Evolutionary conservation across 192 early-diverging fungal species (phyloP), one percentile per base, ranked within the genome.

Genomic region (Chytriomyces hyalinus): DNA sequence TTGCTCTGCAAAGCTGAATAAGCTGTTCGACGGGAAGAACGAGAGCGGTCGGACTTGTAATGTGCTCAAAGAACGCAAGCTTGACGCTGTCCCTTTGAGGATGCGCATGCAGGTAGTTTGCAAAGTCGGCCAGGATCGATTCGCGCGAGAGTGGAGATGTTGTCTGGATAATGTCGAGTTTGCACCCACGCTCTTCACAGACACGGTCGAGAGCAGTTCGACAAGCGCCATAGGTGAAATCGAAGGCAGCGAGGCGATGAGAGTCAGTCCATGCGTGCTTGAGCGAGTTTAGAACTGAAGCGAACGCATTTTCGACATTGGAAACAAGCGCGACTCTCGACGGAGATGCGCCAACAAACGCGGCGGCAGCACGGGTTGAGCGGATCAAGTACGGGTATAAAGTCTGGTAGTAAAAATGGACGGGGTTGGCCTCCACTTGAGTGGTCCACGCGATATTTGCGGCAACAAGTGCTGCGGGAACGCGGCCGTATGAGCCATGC

Each of bases 241-340:
- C 80, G 47, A 82, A 82, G n/a, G 78, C 80, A 45, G 75, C 66
- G 3, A 84, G 65, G 65, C 44, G 61, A 61, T 74, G 43, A 45
- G 11, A 6, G 36, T 49, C 8, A 45, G n/a, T 72, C 63, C 11
- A 24, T 47, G 3, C 10, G 17, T 15, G 20, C 8, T 24, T 53
- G 49, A 71, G 13, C 10, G 46, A 81, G 53, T 69, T 75, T 26
- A 82, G 60, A 0, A 85, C 81, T n/a, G 71, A 28, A 9, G 66
- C 62, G 59, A 85, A 78, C 4, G 79, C 84, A 48, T 75, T 51
- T 53, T 85, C 84, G n/a, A 82, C 81, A 61, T 85, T 85, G 5
- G 76, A 70, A n/a, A 81, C 72, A n/a, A 81, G 59, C 36, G 80
- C 76, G 7, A 70, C 36, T 65, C 81, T 76, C 9, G 70, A 44